phyloP scores from a whole-genome alignment of 768 basidiomycete genomes.

The Fistulinella prunicolor region DNA sequence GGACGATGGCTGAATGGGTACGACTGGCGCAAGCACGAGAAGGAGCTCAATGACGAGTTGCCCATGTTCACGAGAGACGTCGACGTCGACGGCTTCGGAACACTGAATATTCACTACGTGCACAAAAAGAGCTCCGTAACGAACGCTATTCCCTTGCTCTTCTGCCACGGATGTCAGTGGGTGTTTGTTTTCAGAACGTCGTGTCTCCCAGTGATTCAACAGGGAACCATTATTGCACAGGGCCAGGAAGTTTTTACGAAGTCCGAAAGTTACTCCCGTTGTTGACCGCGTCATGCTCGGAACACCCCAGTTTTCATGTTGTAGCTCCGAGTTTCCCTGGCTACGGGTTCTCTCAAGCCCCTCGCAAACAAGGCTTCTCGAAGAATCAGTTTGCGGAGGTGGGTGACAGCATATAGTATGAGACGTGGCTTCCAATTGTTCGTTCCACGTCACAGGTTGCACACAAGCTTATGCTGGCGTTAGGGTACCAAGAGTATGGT shows the following conservation, averaged over 20 bases:
- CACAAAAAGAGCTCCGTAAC: constrained; percentile 46
- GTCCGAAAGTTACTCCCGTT: constrained; percentile 53
- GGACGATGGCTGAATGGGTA: constrained; percentile 51
- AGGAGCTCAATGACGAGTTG: constrained; percentile 46
- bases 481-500: background rate
- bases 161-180: constrained; percentile 59
- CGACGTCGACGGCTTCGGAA: constrained; percentile 44
- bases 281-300: constrained; percentile 36
- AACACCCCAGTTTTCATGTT: constrained; percentile 55
- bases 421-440: background rate
- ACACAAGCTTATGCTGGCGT: background rate
- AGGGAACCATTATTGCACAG: constrained; percentile 28
- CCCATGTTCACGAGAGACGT: constrained; percentile 57
- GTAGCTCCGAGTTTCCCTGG: constrained; percentile 55
- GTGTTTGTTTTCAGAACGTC: background rate
- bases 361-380: constrained; percentile 46
- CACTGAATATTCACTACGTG: constrained; percentile 56
- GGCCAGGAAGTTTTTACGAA: constrained; percentile 61
- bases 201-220: background rate
- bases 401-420: background rate
- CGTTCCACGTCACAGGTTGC: background rate
- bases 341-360: constrained; percentile 55
- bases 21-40: constrained; percentile 56
- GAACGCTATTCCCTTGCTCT: constrained; percentile 56
- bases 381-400: background rate